These are phyloP conservation scores for Cystoderma amianthinum DNA, from an alignment of 768 basidiomycete genomes.

Conservation along the genomic window DNA sequence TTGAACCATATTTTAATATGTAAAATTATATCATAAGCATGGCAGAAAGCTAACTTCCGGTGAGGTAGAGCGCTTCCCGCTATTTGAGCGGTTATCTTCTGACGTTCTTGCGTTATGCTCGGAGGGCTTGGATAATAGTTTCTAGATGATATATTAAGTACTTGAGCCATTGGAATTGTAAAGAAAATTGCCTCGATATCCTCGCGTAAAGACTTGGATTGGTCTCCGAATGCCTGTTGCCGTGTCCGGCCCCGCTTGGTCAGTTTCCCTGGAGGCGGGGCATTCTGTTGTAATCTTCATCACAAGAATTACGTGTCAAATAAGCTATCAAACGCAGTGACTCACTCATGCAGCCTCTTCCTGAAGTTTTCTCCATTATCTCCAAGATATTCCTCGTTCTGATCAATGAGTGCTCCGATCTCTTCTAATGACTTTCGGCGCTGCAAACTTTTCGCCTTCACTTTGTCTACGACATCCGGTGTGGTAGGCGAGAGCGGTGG, in stretches of 20 bases:
- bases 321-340: neutral
- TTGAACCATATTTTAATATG: neutral
- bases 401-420: neutral
- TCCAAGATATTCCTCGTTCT: constrained; percentile 1
- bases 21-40: neutral
- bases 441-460: neutral
- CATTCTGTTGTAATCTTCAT: neutral
- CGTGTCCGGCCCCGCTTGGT: neutral
- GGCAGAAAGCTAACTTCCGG: neutral
- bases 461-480: neutral
- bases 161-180: neutral
- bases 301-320: neutral
- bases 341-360: constrained; percentile 1
- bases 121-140: neutral
- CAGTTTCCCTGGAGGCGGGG: constrained; percentile 1
- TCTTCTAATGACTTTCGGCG: neutral
- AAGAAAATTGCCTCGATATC: constrained; percentile 1
- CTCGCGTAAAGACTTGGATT: neutral
- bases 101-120: neutral
- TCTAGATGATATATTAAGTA: neutral
- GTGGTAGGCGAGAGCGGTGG: neutral
- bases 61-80: neutral
- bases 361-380: neutral
- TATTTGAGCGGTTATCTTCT: neutral
- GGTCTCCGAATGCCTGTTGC: neutral